Conservation (phyloP, 2,329 filamentous ascomycete genomes). For the Sodiomyces alkalinus region DNA sequence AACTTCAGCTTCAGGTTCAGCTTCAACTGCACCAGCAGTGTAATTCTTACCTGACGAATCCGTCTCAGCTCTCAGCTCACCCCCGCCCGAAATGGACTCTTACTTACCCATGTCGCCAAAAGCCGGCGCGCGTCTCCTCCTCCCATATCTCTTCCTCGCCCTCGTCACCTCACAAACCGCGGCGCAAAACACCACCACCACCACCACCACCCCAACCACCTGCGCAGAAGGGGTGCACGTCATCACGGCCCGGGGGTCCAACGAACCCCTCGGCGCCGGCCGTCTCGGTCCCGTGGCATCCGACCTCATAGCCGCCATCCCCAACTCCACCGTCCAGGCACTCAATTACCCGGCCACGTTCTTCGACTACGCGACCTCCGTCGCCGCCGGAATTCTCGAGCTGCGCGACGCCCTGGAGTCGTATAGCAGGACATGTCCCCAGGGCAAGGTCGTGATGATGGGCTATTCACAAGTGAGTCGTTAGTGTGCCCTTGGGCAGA, state of each 20-base stretch:
- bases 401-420: slow-evolving; percentile 15
- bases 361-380: slow-evolving; percentile 18
- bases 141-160: slow-evolving; percentile 5
- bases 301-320: slow-evolving; percentile 16
- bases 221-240: slow-evolving; percentile 23
- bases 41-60: no score
- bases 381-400: slow-evolving; percentile 15
- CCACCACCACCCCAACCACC: slow-evolving; percentile 13
- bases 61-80: no score
- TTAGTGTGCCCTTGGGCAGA: neutral
- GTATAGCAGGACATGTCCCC: slow-evolving; percentile 20
- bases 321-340: slow-evolving; percentile 17
- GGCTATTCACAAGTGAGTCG: slow-evolving; percentile 24
- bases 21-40: no score
- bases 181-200: slow-evolving; percentile 9
- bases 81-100: no score
- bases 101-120: no score
- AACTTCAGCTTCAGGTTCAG: no score
- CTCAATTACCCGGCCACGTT: slow-evolving; percentile 24
- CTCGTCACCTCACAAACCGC: slow-evolving; percentile 12
- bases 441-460: slow-evolving; percentile 23
- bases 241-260: slow-evolving; percentile 22
- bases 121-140: no score
- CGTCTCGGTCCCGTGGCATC: slow-evolving; percentile 17
- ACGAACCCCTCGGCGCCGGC: slow-evolving; percentile 18